Conservation (phyloP, 305 asterid genomes). For the Solanum hybrid region DNA sequence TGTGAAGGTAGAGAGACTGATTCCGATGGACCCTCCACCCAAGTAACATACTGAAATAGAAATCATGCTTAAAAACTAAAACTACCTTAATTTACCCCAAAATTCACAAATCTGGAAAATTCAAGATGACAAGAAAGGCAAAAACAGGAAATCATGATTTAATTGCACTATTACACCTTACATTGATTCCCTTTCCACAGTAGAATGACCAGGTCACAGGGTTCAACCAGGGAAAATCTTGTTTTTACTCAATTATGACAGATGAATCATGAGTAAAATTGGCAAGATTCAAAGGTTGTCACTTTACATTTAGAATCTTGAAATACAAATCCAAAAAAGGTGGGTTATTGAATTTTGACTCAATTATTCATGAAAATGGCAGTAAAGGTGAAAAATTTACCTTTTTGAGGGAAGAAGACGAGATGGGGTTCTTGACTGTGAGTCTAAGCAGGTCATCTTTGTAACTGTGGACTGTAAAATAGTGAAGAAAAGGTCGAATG, state of each 20-base stretch:
- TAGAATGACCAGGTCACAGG: not conserved
- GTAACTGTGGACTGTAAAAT: not conserved
- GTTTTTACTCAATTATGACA: not conserved
- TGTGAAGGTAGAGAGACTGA: not conserved
- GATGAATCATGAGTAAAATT: not conserved
- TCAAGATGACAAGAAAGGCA: not conserved
- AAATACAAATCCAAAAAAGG: not conserved
- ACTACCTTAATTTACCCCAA: not conserved
- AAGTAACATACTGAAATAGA: not conserved
- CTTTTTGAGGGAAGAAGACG: not conserved
- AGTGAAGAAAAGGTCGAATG: not conserved
- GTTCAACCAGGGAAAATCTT: not conserved
- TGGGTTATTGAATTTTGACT: not conserved
- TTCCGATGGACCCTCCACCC: not conserved
- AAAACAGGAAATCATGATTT: not conserved
- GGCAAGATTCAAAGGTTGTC: not conserved
- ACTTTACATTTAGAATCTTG: constrained; percentile 1
- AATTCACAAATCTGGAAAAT: not conserved
- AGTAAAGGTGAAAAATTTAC: not conserved
- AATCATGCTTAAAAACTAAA: not conserved
- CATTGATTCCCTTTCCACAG: not conserved
- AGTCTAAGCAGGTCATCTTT: not conserved
- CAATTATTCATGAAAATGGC: not conserved
- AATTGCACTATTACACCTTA: not conserved
- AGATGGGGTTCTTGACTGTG: not conserved